These are phyloP conservation scores for Leptomonas pyrrhocoris DNA, from an alignment of 208 protist genomes.

Conservation along the genomic window DNA sequence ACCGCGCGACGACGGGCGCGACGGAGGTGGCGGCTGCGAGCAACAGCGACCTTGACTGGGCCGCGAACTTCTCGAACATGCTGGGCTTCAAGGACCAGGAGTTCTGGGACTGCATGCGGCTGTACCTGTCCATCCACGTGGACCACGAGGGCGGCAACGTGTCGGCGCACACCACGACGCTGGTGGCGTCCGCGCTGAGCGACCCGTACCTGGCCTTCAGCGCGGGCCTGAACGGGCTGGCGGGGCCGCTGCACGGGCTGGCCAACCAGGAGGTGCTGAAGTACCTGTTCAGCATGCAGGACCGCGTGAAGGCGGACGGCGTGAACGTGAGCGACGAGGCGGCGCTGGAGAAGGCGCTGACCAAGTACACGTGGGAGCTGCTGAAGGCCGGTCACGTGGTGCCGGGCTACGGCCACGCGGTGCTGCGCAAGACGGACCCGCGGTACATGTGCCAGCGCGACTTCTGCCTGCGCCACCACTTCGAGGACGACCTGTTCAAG, in stretches of 20 bases:
- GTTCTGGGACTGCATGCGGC: conserved; percentile 97
- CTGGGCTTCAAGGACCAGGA: conserved; percentile 91
- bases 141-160: conserved; percentile 98
- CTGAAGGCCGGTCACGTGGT: conserved; percentile 93
- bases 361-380: conserved; percentile 90
- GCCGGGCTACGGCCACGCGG: conserved; percentile 97
- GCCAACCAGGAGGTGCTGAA: conserved; percentile 98
- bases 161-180: conserved; percentile 96
- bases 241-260: conserved; percentile 97
- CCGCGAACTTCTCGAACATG: conserved; percentile 95
- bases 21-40: conserved; percentile 44
- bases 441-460: conserved; percentile 98
- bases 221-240: conserved; percentile 95
- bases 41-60: conserved; percentile 91
- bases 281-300: conserved; percentile 72
- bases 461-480: conserved; percentile 96
- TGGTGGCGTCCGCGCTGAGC: conserved; percentile 97
- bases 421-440: conserved; percentile 98
- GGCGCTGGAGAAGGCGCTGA: conserved; percentile 76
- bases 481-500: conserved; percentile 96
- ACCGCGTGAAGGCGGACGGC: conserved; percentile 57
- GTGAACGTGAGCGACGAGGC: conserved; percentile 53
- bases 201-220: conserved; percentile 97
- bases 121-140: conserved; percentile 97
- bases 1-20: conserved; percentile 66